A percentile compares a stretch with the other conserved stretches of the same genome.
phyloP scores from a whole-genome alignment of 2,329 filamentous ascomycete genomes.

The Gremmenia infestans region DNA sequence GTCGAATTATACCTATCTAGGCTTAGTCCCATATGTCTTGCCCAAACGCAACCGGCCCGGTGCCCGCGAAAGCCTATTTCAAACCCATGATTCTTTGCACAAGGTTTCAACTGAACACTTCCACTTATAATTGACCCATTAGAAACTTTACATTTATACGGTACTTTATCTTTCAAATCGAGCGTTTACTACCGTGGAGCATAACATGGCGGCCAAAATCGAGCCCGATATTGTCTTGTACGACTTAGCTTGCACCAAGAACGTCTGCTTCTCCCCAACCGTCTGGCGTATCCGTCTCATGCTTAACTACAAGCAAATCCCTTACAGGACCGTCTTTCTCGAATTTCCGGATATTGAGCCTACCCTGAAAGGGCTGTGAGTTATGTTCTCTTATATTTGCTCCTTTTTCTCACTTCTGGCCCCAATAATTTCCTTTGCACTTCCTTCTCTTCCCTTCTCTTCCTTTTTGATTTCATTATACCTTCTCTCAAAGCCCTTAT shows the following conservation, averaged over 20 bases:
- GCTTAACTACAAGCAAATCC: constrained; percentile 40
- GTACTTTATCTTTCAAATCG: constrained; percentile 2
- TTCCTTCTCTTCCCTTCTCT: background rate
- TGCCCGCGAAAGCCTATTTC: no score
- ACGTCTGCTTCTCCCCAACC: constrained; percentile 38
- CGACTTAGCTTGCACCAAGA: constrained; percentile 37
- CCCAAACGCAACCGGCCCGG: no score
- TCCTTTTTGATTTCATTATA: constrained; percentile 2
- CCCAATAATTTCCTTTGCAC: background rate
- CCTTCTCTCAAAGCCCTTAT: background rate
- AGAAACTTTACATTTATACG: constrained; percentile 1
- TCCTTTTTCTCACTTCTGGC: constrained; percentile 8
- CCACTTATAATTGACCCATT: background rate
- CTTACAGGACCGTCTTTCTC: constrained; percentile 38
- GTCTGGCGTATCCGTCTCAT: constrained; percentile 41
- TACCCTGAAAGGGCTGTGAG: constrained; percentile 37
- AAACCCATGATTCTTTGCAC: background rate
- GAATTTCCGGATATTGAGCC: constrained; percentile 40
- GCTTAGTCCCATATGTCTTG: no score
- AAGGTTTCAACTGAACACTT: background rate
- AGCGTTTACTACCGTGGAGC: constrained; percentile 8
- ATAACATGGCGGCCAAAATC: constrained; percentile 24
- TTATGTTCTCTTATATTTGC: constrained; percentile 7
- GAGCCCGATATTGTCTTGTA: constrained; percentile 37
- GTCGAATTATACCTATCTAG: no score